Percentiles rank a stretch among this genome's conserved stretches.
Evolutionary conservation across 345 rosid genomes (phyloP).

Genomic region (Moringa oleifera): DNA sequence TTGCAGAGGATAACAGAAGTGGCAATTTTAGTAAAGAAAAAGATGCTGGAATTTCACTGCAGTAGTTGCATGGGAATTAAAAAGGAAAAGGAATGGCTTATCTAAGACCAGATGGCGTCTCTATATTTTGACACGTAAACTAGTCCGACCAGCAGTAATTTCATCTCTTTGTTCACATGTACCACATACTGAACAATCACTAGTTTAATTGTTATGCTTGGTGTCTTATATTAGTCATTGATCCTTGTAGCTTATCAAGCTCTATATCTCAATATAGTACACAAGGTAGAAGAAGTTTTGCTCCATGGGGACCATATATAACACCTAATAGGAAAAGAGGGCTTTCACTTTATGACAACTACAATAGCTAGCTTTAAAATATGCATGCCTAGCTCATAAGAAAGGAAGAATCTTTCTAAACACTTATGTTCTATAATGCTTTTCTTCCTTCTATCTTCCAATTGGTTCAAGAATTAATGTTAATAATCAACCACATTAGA

Average conservation of each 20-base stretch:
- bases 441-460: background rate
- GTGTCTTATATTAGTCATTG: too few relatives aligned
- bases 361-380: constrained; percentile 21
- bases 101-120: constrained; percentile 21
- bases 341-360: constrained; percentile 25
- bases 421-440: too few relatives aligned
- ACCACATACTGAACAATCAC: constrained; percentile 26
- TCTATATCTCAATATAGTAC: background rate
- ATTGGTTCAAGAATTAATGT: background rate
- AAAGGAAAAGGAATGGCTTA: constrained; percentile 31
- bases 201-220: background rate
- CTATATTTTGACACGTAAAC: constrained; percentile 15
- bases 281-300: constrained; percentile 6
- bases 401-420: background rate
- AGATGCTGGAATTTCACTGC: constrained; percentile 29
- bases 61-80: constrained; percentile 15
- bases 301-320: constrained; percentile 27
- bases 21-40: constrained; percentile 15
- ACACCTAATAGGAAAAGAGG: constrained; percentile 17
- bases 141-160: background rate
- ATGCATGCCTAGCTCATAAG: constrained; percentile 18
- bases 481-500: background rate
- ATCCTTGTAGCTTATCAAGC: background rate
- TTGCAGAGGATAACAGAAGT: constrained; percentile 10
- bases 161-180: constrained; percentile 7